Percentiles rank a stretch among this genome's conserved stretches.
These are phyloP conservation scores for Pilaira anomala DNA, from an alignment of 192 early-diverging fungal genomes.

Conservation along the genomic window DNA sequence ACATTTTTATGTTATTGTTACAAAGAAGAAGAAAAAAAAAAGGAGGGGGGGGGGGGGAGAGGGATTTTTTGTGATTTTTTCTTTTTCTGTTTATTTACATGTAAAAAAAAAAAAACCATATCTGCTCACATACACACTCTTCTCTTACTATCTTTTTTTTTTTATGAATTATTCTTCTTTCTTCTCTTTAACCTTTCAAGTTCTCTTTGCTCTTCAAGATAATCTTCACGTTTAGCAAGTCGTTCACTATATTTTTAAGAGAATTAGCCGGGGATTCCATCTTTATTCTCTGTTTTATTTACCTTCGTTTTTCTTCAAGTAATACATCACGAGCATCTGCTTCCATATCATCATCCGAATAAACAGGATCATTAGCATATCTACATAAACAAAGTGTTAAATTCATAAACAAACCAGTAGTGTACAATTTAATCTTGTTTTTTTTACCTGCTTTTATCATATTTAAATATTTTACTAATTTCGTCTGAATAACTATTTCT, in stretches of 20 bases:
- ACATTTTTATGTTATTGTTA: no score
- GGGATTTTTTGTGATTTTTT: not conserved
- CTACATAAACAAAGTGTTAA: constrained; percentile 22
- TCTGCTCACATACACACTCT: not conserved
- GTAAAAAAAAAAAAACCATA: no score
- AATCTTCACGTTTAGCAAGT: constrained; percentile 33
- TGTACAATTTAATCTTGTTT: no score
- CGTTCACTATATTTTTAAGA: constrained; percentile 17
- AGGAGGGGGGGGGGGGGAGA: not conserved
- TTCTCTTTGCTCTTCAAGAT: constrained; percentile 33
- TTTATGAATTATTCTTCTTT: constrained; percentile 15
- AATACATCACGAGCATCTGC: constrained; percentile 37
- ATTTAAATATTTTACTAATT: constrained; percentile 35
- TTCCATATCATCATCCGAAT: constrained; percentile 44
- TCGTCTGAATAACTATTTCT: constrained; percentile 24
- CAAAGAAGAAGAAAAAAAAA: not conserved
- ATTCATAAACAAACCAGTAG: no score
- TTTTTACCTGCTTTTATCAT: constrained; percentile 35
- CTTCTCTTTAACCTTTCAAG: constrained; percentile 27
- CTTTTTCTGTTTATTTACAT: not conserved
- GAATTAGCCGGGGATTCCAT: not conserved
- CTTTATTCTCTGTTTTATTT: not conserved
- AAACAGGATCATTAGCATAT: constrained; percentile 29
- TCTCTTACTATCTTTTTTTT: not conserved
- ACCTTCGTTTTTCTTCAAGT: constrained; percentile 40